Evolutionary conservation across 768 basidiomycete genomes (phyloP).

Genomic region (Pleurotus djamor): DNA sequence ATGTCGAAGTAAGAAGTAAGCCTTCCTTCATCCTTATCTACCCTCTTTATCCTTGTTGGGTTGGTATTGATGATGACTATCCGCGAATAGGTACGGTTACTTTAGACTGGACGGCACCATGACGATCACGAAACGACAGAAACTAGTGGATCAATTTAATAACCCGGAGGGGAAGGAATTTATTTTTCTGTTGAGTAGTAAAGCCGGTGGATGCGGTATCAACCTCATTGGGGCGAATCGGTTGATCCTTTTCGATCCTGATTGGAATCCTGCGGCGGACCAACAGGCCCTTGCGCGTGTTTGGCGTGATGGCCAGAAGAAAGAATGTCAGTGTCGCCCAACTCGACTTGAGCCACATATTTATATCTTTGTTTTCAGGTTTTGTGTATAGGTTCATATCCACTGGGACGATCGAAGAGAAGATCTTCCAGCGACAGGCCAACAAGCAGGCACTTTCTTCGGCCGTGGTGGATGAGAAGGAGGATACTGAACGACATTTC

Average conservation of each 20-base stretch:
- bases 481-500: slow-evolving; percentile 95
- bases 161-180: slow-evolving; percentile 92
- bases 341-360: too few species aligned
- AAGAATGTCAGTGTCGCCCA: slow-evolving; percentile 73
- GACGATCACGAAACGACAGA: slow-evolving; percentile 89
- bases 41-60: background rate
- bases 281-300: slow-evolving; percentile 98
- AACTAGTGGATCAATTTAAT: slow-evolving; percentile 96
- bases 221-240: slow-evolving; percentile 96
- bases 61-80: background rate
- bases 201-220: slow-evolving; percentile 96
- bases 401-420: slow-evolving; percentile 97
- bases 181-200: slow-evolving; percentile 90
- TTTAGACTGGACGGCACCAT: slow-evolving; percentile 96
- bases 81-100: slow-evolving; percentile 67
- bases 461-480: slow-evolving; percentile 97
- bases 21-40: background rate
- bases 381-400: slow-evolving; percentile 99
- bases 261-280: slow-evolving; percentile 98
- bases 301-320: slow-evolving; percentile 99
- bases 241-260: slow-evolving; percentile 94
- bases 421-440: slow-evolving; percentile 97
- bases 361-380: slow-evolving; percentile 57
- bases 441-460: slow-evolving; percentile 96
- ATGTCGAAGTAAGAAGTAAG: slow-evolving; percentile 80